Base-by-base conservation (phyloP, 1,284 basidiomycete species). In the Vanrija sp. region DNA sequence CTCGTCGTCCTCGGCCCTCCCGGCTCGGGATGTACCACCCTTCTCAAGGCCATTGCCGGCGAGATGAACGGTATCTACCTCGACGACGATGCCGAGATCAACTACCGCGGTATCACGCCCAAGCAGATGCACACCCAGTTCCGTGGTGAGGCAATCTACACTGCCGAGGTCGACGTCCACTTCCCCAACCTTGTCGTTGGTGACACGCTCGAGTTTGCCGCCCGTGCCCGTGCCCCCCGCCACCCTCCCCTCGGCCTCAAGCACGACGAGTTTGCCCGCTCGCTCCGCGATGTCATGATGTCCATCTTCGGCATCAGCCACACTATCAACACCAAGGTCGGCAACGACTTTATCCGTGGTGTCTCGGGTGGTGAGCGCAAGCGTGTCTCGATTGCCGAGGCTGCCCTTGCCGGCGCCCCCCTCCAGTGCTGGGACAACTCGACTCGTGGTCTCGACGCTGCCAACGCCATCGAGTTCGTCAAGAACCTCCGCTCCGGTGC, bases 21-120 rank as follows among this genome's bases (percentile, higher is more conserved):
- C 82, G 69, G 78, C 84, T 54, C 83, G 63, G 75, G 59, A 51
- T 90, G 89, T 64, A 65, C 83, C 51, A 75, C 81, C 0, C 73
- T 76, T 43, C 69, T 83, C 60, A 77, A 83, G 67, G 78, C 80
- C 12, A 78, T 84, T 53, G 76, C 81, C 1, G 80, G 80, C 36
- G 79, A 83, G 63, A 80, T 76, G 49, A 78, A 80, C 56, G 78
- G 78, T 9, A 78, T 79, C 60, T 76, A 68, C 53, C 64, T 78
- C 36, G 70, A 73, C 39, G 76, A 78, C 10, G 66, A 71, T 3
- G 52, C 67, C 5, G 61, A 74, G 36, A 51, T 77, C 56, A 75
- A 75, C 56, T 77, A 76, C 57, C 73, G 75, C 56, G 76, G 72
- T 53, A 68, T 75, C 56, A 64, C 68, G 1, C 69, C 73, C 27